phyloP scores from a whole-genome alignment of 2,329 filamentous ascomycete genomes.

The Sporothrix dimorphospora region DNA sequence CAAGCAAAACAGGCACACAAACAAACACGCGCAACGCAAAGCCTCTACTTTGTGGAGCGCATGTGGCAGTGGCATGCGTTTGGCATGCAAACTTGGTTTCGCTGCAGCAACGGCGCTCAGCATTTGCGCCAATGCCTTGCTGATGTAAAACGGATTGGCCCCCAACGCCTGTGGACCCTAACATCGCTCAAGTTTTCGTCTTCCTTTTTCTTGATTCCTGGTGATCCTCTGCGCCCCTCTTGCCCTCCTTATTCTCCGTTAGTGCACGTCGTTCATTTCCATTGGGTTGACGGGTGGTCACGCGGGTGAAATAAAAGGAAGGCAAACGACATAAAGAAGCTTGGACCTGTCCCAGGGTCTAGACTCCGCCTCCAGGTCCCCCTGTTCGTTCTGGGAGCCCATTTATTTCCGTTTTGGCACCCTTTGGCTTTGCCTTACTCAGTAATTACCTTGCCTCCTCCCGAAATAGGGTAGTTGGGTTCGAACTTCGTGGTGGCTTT shows the following conservation, averaged over 20 bases:
- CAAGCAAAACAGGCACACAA: background rate
- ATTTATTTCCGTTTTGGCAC: too few relatives aligned
- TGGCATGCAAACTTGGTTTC: constrained; percentile 4
- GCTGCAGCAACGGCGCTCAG: constrained; percentile 19
- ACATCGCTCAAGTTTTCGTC: background rate
- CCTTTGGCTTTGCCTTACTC: too few relatives aligned
- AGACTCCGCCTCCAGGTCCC: constrained; percentile 12
- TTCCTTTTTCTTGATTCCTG: background rate
- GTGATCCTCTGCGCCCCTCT: background rate
- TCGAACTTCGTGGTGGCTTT: constrained; percentile 13
- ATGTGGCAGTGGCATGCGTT: constrained; percentile 7
- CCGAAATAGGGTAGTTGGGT: constrained; percentile 7
- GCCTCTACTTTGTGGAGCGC: background rate
- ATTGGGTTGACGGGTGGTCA: background rate
- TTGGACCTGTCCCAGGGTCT: background rate
- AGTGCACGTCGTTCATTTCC: background rate
- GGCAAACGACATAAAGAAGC: background rate
- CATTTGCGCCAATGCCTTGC: constrained; percentile 1
- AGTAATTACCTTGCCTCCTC: background rate
- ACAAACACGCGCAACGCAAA: background rate
- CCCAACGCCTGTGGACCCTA: background rate
- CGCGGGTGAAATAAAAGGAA: background rate
- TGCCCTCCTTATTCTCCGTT: background rate
- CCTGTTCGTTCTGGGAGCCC: constrained; percentile 4
- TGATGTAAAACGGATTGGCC: background rate